Base-by-base conservation (phyloP, 352 stramenopile species). In the Pythium brassicae region DNA sequence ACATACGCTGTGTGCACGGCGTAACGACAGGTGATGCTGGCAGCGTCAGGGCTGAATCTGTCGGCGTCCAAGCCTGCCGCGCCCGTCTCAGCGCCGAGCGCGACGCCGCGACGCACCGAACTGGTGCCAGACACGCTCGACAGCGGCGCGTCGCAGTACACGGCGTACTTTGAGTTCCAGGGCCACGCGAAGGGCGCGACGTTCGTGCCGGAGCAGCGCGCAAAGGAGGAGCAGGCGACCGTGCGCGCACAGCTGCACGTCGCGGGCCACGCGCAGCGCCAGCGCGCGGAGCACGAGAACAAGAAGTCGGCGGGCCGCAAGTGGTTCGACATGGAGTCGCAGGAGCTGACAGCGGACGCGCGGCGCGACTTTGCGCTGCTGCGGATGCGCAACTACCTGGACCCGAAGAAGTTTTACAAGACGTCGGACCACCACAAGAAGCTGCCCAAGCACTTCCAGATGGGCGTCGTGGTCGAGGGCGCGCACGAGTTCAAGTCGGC, bases 401-500 rank as follows among this genome's bases (percentile, higher is more conserved):
- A 98, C 69, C 94, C 94, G 2, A 98, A 98, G 71, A 96, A 96
- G 62, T 98, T 98, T 57, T 98, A 98, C 92, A 98, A 98, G 84
- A 86, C 76, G 59, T 93, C 78, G 57, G 86, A 96, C 64, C 83
- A 92, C 64, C 69, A 72, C 44, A 86, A 88, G 53, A 77, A 76
- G 23, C 63, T 95, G 59, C 88, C 88, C 26, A 94, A 89, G 57
- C 75, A 97, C 57, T 95, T 97, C 55, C 92, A 98, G 63, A 70
- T 95, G 42, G 94, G 94, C 20, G 94, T 85, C 17, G 92, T 98
- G 12, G 88, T 98, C 49, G 92, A 98, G 69, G 92, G 91, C 48
- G 75, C 83, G 15, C 66, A 87, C 32, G 94, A 98, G 73, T 94
- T 92, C 77, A 87, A 92, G 62, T 89, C 77, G 46, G 86, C 81